These are phyloP conservation scores for Inosperma sp. DNA, from an alignment of 768 basidiomycete genomes.

Conservation along the genomic window DNA sequence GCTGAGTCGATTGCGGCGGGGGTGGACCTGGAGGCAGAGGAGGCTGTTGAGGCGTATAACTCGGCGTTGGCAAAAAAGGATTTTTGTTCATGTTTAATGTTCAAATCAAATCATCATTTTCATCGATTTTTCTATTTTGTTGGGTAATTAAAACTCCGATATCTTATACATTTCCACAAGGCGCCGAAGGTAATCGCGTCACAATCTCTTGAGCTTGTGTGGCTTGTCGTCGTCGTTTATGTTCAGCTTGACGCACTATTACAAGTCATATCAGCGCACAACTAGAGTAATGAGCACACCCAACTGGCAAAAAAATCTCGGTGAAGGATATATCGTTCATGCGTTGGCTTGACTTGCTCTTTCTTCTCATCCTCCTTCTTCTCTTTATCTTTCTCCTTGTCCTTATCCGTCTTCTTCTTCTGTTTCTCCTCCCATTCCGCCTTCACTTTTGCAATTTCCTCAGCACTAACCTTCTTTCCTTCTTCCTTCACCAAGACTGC, in stretches of 20 bases:
- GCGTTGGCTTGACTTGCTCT: conserved; percentile 41
- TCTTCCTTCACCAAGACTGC: conserved; percentile 46
- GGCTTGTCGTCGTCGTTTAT: conserved; percentile 62
- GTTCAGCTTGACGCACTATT: conserved; percentile 71
- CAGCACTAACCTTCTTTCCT: conserved; percentile 41
- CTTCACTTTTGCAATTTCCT: conserved; percentile 75
- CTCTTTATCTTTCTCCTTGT: conserved; percentile 39
- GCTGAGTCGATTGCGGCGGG: conserved; percentile 59
- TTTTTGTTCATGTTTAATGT: conserved; percentile 73
- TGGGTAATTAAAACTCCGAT: conserved; percentile 27
- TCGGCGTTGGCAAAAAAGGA: conserved; percentile 68
- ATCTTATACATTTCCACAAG: conserved; percentile 30
- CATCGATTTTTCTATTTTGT: conserved; percentile 13
- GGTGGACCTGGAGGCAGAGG: conserved; percentile 79
- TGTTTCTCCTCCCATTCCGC: conserved; percentile 77
- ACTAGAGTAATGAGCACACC: conserved; percentile 21
- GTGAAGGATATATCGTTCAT: conserved; percentile 78
- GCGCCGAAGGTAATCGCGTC: conserved; percentile 65
- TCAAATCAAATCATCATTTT: background rate
- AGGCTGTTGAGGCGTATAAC: conserved; percentile 67
- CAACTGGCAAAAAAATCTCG: conserved; percentile 67
- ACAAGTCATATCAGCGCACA: conserved; percentile 1
- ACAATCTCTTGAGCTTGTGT: conserved; percentile 66
- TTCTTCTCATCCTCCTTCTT: conserved; percentile 38
- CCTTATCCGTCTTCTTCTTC: conserved; percentile 54